These are phyloP conservation scores for Rhodamnia argentea DNA, from an alignment of 345 rosid genomes.

Conservation along the genomic window DNA sequence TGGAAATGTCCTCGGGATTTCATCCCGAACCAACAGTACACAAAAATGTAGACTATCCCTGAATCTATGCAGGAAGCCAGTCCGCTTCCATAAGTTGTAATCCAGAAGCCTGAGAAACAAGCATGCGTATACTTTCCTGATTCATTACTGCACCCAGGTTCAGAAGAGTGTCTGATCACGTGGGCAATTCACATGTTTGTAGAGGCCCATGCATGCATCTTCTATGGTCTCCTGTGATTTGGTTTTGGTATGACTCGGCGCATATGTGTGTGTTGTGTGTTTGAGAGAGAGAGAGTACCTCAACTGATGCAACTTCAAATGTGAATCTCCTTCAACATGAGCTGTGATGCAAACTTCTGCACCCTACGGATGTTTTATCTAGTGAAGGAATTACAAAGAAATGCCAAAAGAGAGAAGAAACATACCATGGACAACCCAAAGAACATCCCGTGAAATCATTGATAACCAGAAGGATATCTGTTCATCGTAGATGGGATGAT, in stretches of 20 bases:
- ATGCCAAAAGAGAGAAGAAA: neutral
- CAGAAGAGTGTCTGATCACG: neutral
- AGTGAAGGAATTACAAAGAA: constrained; percentile 31
- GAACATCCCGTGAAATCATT: neutral
- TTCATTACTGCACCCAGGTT: neutral
- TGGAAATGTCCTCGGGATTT: neutral
- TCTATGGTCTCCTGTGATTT: neutral
- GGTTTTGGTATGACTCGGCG: neutral
- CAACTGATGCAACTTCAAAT: neutral
- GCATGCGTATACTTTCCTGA: accelerated
- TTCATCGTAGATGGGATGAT: constrained; percentile 65
- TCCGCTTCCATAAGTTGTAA: neutral
- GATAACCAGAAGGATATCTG: constrained; percentile 65
- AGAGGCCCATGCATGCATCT: neutral
- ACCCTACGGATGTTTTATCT: constrained; percentile 43
- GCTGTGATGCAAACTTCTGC: constrained; percentile 46
- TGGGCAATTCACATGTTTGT: neutral
- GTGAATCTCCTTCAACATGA: constrained; percentile 21
- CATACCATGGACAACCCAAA: neutral
- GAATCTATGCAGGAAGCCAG: neutral
- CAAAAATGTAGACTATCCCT: neutral
- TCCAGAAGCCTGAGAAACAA: neutral
- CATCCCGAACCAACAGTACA: neutral
- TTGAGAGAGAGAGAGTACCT: neutral
- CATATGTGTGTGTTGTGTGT: neutral